Evolutionary conservation across 2,329 filamentous ascomycete species (phyloP).

Genomic region (Trichocomaceae sp.): DNA sequence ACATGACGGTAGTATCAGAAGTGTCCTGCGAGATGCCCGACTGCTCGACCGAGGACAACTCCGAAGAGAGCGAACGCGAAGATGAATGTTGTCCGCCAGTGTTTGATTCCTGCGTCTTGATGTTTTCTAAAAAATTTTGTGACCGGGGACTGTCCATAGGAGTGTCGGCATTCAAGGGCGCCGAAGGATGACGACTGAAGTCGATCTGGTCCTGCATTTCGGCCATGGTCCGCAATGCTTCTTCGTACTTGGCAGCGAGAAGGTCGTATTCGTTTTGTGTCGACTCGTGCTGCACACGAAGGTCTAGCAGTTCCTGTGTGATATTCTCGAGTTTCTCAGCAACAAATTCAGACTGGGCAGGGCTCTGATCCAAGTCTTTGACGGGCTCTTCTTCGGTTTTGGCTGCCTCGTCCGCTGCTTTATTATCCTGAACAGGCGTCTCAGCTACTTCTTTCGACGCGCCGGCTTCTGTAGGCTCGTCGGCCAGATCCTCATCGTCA

Average conservation of each 20-base stretch:
- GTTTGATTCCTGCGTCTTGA: constrained; percentile 64
- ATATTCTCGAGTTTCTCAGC: constrained; percentile 88
- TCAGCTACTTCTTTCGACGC: constrained; percentile 18
- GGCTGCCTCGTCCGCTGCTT: constrained; percentile 30
- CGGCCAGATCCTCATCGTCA: constrained; percentile 34
- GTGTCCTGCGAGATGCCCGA: constrained; percentile 60
- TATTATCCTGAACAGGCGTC: constrained; percentile 21
- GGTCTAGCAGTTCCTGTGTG: constrained; percentile 82
- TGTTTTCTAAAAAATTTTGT: constrained; percentile 77
- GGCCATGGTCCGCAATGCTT: constrained; percentile 72
- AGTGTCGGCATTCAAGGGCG: constrained; percentile 36
- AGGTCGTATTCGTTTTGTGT: constrained; percentile 74
- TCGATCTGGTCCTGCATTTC: constrained; percentile 77
- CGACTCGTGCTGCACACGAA: constrained; percentile 82
- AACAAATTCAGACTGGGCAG: constrained; percentile 76
- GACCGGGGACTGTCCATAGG: constrained; percentile 48
- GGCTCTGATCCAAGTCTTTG: constrained; percentile 52
- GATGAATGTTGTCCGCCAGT: constrained; percentile 64
- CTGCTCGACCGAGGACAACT: constrained; percentile 81
- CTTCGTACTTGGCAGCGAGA: constrained; percentile 83
- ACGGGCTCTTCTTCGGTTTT: constrained; percentile 21
- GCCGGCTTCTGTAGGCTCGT: constrained; percentile 25
- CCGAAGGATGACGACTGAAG: constrained; percentile 60
- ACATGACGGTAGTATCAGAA: constrained; percentile 51
- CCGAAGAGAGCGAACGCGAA: constrained; percentile 87